Conservation (phyloP, 805 yeast genomes). For the Cyberlindnera mycetangii region DNA sequence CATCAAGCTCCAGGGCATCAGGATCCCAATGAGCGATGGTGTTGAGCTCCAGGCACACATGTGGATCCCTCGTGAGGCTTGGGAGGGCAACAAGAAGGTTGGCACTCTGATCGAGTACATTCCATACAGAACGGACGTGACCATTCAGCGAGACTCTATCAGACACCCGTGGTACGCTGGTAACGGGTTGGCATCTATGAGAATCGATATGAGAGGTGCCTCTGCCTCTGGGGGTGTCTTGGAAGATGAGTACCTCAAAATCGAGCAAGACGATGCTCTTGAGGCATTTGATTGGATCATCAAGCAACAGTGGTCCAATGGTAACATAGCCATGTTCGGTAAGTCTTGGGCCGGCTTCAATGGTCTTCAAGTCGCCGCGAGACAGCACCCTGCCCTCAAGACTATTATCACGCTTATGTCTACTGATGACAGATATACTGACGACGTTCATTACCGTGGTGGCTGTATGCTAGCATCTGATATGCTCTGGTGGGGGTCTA, state of each 20-base stretch:
- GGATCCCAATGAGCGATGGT: conserved; percentile 40
- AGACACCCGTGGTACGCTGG: conserved; percentile 48
- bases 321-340: conserved; percentile 45
- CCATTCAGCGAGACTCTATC: conserved; percentile 42
- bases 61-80: conserved; percentile 41
- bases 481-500: conserved; percentile 51
- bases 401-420: conserved; percentile 43
- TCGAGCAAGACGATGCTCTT: conserved; percentile 43
- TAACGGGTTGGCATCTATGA: conserved; percentile 41
- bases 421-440: conserved; percentile 46
- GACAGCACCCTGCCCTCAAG: conserved; percentile 45
- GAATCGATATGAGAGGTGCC: conserved; percentile 47
- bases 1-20: conserved; percentile 34
- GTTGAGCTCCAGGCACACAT: conserved; percentile 37
- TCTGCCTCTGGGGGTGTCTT: conserved; percentile 42
- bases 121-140: conserved; percentile 45
- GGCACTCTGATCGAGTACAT: conserved; percentile 43
- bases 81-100: conserved; percentile 28
- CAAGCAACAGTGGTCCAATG: conserved; percentile 42
- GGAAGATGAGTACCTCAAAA: conserved; percentile 39
- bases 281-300: conserved; percentile 43
- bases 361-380: conserved; percentile 43
- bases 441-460: conserved; percentile 49
- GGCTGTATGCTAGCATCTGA: conserved; percentile 43
- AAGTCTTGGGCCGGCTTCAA: conserved; percentile 51